Conservation (phyloP, 495 filamentous ascomycete species). For the Cetradonia linearis region DNA sequence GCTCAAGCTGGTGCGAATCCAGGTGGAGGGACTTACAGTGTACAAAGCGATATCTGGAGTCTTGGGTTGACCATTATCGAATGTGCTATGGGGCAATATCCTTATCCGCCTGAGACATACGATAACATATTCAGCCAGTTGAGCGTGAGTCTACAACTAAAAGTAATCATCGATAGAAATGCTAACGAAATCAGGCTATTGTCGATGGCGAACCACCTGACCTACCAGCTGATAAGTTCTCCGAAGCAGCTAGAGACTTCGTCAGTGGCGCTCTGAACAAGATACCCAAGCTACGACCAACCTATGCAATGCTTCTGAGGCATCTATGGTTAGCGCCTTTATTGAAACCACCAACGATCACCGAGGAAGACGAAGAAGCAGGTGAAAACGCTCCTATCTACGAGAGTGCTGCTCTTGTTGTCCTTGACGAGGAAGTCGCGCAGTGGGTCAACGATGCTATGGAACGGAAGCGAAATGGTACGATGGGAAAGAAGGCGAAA, state of each 20-base stretch:
- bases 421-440: slow-evolving; percentile 67
- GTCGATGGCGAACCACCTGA: slow-evolving; percentile 90
- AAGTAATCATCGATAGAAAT: slow-evolving; percentile 1
- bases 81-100: slow-evolving; percentile 90
- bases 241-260: slow-evolving; percentile 72
- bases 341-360: slow-evolving; percentile 72
- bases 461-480: slow-evolving; percentile 47
- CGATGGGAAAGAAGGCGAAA: slow-evolving; percentile 38
- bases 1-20: slow-evolving; percentile 61
- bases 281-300: slow-evolving; percentile 77
- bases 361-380: slow-evolving; percentile 56
- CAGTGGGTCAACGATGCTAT: slow-evolving; percentile 73
- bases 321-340: slow-evolving; percentile 81
- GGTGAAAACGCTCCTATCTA: slow-evolving; percentile 32
- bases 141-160: slow-evolving; percentile 55
- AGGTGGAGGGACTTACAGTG: slow-evolving; percentile 82
- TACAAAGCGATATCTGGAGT: slow-evolving; percentile 97
- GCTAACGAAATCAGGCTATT: slow-evolving; percentile 60
- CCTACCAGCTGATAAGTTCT: slow-evolving; percentile 67
- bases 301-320: slow-evolving; percentile 76
- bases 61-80: slow-evolving; percentile 92
- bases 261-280: slow-evolving; percentile 87
- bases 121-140: slow-evolving; percentile 98
- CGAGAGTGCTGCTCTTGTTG: slow-evolving; percentile 35
- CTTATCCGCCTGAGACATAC: slow-evolving; percentile 96